phyloP scores from a whole-genome alignment of 2,329 filamentous ascomycete species.

The Colletotrichum tofieldiae region DNA sequence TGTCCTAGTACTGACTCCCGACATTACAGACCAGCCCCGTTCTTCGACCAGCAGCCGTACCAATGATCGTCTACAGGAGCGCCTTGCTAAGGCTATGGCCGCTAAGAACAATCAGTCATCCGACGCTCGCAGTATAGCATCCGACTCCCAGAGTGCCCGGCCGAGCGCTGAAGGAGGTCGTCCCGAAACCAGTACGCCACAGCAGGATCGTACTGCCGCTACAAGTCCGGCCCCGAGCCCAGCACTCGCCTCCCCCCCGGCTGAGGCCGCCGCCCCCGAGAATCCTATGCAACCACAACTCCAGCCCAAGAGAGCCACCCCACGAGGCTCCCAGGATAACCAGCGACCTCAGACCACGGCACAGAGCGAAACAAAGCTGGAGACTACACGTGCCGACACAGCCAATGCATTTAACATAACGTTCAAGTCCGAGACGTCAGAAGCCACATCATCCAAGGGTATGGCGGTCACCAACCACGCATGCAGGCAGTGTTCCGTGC shows the following conservation, averaged over 20 bases:
- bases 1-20: slow-evolving; percentile 44
- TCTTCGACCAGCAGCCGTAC: slow-evolving; percentile 74
- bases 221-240: background rate
- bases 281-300: background rate
- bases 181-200: slow-evolving; percentile 2
- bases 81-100: slow-evolving; percentile 88
- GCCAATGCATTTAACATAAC: background rate
- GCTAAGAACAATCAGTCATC: slow-evolving; percentile 65
- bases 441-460: background rate
- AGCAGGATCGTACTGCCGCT: background rate
- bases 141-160: slow-evolving; percentile 21
- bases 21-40: slow-evolving; percentile 66
- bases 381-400: background rate
- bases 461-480: background rate
- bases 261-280: background rate
- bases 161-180: slow-evolving; percentile 20
- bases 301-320: background rate
- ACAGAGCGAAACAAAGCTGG: background rate
- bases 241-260: background rate
- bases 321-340: background rate
- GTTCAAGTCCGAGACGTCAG: background rate
- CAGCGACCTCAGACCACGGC: background rate
- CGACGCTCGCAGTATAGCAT: slow-evolving; percentile 27
- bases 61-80: slow-evolving; percentile 90
- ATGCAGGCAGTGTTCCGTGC: slow-evolving; percentile 30